Evolutionary conservation across 2,329 filamentous ascomycete genomes (phyloP), one percentile per base, ranked within the genome.

Genomic region (Trichophyton rubrum): DNA sequence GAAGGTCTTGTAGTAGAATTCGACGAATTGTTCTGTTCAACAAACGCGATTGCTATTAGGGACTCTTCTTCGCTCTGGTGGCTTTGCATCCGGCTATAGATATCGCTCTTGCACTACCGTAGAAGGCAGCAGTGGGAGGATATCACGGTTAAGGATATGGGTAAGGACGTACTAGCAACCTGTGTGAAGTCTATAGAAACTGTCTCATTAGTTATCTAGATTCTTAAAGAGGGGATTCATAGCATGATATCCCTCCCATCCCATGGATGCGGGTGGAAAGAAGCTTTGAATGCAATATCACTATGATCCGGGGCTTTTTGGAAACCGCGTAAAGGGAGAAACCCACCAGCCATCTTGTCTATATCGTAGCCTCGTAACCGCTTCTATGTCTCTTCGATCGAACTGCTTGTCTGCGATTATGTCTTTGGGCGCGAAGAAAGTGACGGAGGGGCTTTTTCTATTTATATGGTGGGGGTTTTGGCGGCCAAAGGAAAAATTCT

Each of bases 1-100:
- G 77, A 96, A 96, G 62, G 85, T 86, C 70, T 86, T 80, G 82
- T 96, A 96, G 84, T 96, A 97, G 80, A 87, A 92, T 63, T 85
- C 72, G 67, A 92, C 86, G 77, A 97, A 96, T 77, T 95, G 83
- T 74, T 86, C 91, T 96, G 71, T 69, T 62, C 20, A 35, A 17
- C 27, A 24, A 41, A 35, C 8, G 51, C 51, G 51, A 17, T 61
- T 68, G 67, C 45, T 24, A 53, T 58, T 45, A 58, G 56, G 30
- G 20, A 1, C 56, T 15, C 35, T 80, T 80, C 78, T 78, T 80
- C 78, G 80, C 80, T 77, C 80, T 74, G 77, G 76, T 80, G 57
- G 45, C 41, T 30, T 60, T 15, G 11, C 9, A 33, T 20, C 4
- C 8, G 24, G 22, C 47, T 30, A 27, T 45, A 41, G 11, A 47